These are phyloP conservation scores for Taphrina flavorubra DNA, from an alignment of 1,139 yeast genomes.

Conservation along the genomic window DNA sequence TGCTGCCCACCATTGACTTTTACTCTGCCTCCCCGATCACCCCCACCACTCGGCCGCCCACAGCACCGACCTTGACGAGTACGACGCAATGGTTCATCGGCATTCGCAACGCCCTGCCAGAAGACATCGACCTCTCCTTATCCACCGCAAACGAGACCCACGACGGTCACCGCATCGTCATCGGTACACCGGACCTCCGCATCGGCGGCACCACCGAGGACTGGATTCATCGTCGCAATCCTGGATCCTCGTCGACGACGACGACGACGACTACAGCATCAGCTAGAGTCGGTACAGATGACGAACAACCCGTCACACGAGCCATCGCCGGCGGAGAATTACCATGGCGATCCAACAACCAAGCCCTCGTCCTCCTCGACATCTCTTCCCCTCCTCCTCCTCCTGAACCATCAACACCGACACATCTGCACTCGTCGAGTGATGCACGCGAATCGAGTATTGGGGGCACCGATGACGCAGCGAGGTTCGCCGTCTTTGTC, in stretches of 20 bases:
- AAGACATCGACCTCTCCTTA: slow-evolving; percentile 40
- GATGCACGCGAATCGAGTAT: too few species aligned
- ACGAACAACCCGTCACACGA: slow-evolving; percentile 5
- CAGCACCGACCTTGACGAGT: not conserved
- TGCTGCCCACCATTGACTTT: slow-evolving; percentile 14
- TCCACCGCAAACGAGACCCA: slow-evolving; percentile 44
- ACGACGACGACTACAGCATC: too few species aligned
- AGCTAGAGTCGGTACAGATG: slow-evolving; percentile 5
- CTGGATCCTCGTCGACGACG: too few species aligned
- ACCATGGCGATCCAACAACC: not conserved
- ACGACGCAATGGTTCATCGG: slow-evolving; percentile 41
- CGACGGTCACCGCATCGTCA: slow-evolving; percentile 42
- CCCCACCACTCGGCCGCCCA: not conserved
- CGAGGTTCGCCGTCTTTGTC: slow-evolving; percentile 10
- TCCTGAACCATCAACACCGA: not conserved
- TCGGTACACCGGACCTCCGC: slow-evolving; percentile 43
- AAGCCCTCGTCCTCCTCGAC: slow-evolving; percentile 8
- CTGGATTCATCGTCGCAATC: slow-evolving; percentile 20
- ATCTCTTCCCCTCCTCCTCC: not conserved
- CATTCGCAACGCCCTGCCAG: slow-evolving; percentile 45
- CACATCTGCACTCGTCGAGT: too few species aligned
- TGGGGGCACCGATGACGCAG: not conserved
- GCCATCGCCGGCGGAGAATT: slow-evolving; percentile 8
- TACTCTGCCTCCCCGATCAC: not conserved
- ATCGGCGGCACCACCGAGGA: slow-evolving; percentile 43